A percentile compares a stretch with the other conserved stretches of the same genome.
Evolutionary conservation across 306 rosid species (phyloP).

Genomic region (Lagenaria siceraria): DNA sequence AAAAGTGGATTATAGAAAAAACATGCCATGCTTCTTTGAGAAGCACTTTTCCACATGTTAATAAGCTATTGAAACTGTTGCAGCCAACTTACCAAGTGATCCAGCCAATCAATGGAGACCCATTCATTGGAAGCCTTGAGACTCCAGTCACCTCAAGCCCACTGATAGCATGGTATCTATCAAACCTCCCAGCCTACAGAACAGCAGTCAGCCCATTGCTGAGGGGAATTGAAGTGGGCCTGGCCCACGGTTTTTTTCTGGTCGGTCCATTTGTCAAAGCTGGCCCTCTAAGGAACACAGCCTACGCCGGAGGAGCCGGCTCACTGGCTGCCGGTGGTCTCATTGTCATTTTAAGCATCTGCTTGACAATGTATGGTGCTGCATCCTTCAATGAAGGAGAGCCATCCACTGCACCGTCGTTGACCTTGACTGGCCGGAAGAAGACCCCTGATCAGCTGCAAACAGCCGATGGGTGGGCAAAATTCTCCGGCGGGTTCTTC

Average conservation of each 20-base stretch:
- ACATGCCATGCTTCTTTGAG: neutral
- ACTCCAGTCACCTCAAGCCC: slow-evolving; percentile 98
- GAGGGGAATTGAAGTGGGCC: slow-evolving; percentile 80
- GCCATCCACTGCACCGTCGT: slow-evolving; percentile 63
- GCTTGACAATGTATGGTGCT: slow-evolving; percentile 64
- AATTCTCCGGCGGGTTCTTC: slow-evolving; percentile 92
- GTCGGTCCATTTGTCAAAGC: slow-evolving; percentile 93
- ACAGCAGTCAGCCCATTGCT: slow-evolving; percentile 88
- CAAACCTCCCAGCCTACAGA: slow-evolving; percentile 89
- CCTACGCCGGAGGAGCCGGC: slow-evolving; percentile 56
- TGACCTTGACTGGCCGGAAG: slow-evolving; percentile 79
- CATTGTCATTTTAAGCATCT: slow-evolving; percentile 61
- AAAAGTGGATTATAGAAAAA: too few relatives aligned
- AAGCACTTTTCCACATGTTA: neutral
- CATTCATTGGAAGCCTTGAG: slow-evolving; percentile 96
- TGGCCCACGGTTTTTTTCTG: slow-evolving; percentile 74
- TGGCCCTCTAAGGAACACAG: slow-evolving; percentile 80
- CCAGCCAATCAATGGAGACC: slow-evolving; percentile 94
- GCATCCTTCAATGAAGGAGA: slow-evolving; percentile 89
- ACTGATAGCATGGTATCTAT: slow-evolving; percentile 80
- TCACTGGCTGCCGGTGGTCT: slow-evolving; percentile 87
- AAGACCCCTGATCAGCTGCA: slow-evolving; percentile 89
- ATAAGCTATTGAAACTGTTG: neutral
- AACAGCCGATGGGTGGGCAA: slow-evolving; percentile 92
- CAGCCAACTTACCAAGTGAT: slow-evolving; percentile 80